phyloP scores from a whole-genome alignment of 148 eudicot genomes.

The Silene conica region DNA sequence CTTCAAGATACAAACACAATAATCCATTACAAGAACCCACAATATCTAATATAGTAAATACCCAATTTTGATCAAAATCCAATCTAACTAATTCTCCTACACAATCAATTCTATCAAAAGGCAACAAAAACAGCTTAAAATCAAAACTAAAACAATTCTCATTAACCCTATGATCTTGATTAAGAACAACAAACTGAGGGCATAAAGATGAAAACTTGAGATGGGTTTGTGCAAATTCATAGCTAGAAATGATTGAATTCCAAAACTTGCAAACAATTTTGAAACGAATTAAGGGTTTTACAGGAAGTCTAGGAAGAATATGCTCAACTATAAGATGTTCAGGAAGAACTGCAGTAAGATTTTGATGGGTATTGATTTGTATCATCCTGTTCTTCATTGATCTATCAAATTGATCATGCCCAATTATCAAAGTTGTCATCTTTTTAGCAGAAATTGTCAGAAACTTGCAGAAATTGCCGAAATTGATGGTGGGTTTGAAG shows the following conservation, averaged over 20 bases:
- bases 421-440: slow-evolving; percentile 14
- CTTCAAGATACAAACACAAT: slow-evolving; percentile 20
- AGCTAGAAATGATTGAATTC: slow-evolving; percentile 16
- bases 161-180: slow-evolving; percentile 9
- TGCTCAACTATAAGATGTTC: slow-evolving; percentile 10
- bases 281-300: slow-evolving; percentile 23
- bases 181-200: slow-evolving; percentile 10
- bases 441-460: background rate
- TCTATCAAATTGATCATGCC: slow-evolving; percentile 10
- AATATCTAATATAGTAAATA: background rate
- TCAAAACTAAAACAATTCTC: background rate
- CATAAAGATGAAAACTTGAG: slow-evolving; percentile 13
- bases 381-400: slow-evolving; percentile 7
- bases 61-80: background rate
- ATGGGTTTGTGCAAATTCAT: slow-evolving; percentile 18
- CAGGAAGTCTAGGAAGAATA: slow-evolving; percentile 21
- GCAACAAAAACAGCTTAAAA: slow-evolving; percentile 1
- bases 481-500: background rate
- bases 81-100: background rate
- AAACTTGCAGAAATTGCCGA: background rate
- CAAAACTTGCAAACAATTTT: slow-evolving; percentile 24
- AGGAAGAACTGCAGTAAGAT: background rate
- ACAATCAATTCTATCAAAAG: slow-evolving; percentile 2
- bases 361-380: background rate
- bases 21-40: slow-evolving; percentile 25